Evolutionary conservation across 2,329 filamentous ascomycete species (phyloP), one percentile per base, ranked within the genome.

Genomic region (Fusarium continuum): DNA sequence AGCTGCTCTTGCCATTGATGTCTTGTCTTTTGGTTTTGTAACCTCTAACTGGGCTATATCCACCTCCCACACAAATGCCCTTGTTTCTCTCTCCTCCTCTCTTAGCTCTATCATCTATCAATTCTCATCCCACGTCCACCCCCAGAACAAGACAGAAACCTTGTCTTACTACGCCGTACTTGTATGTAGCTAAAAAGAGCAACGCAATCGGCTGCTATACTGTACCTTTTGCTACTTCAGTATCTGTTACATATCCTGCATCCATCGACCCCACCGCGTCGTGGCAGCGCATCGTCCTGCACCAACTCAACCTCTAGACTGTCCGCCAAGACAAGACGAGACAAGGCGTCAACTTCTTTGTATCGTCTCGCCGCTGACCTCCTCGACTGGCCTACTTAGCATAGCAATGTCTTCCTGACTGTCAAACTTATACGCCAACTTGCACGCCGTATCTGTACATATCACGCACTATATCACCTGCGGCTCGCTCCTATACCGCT

Each of bases 241-340:
- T n/a, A 19, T 51, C 55, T 69, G 45, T 54, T 65, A 61, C 64
- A 68, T 64, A 57, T 55, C 58, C 48, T 58, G 66, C 66, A 67
- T 59, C 50, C 54, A 51, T 48, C 59, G 61, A 68, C 66, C 49
- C 68, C 68, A 70, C 59, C 48, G 52, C 48, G 55, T 69, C 63
- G 67, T 68, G 60, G 60, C 60, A 62, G 26, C 55, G 56, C 62
- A 64, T 68, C 43, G 65, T 56, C 64, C 48, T 50, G 53, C 46
- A 63, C 49, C 47, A 48, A 60, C 48, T 35, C 44, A 58, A 46
- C 23, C 23, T 22, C 13, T 51, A 23, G 26, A 55, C 34, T 26
- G 20, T 31, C 35, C 40, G 47, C 36, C 51, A 53, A 58, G 61
- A 41, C 32, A 53, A 44, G 34, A 40, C 50, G n/a, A 51, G 19